Evolutionary conservation across 2,329 filamentous ascomycete species (phyloP).

Genomic region (Xylaria sp.): DNA sequence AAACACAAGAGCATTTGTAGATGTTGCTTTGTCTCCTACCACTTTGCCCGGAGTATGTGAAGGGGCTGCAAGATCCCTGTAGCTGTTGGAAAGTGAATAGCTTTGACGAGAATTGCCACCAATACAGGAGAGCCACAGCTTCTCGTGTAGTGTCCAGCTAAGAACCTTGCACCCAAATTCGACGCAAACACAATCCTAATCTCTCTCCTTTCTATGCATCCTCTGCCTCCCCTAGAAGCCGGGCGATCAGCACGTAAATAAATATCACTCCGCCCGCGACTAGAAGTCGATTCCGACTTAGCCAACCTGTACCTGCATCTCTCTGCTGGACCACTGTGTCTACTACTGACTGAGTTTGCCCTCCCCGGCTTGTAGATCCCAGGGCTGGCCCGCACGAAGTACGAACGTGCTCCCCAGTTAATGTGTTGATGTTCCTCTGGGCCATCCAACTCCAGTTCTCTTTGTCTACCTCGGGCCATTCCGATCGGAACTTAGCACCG

Average conservation of each 20-base stretch:
- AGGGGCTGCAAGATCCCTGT: background rate
- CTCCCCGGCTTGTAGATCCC: constrained; percentile 70
- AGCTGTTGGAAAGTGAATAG: constrained; percentile 8
- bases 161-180: background rate
- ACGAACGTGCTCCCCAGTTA: constrained; percentile 74
- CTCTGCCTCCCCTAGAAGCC: constrained; percentile 70
- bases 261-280: constrained; percentile 78
- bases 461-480: constrained; percentile 89
- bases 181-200: background rate
- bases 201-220: constrained; percentile 23
- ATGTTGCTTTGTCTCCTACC: constrained; percentile 20
- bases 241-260: constrained; percentile 83
- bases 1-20: constrained; percentile 5
- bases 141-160: background rate
- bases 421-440: constrained; percentile 80
- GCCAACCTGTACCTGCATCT: constrained; percentile 84
- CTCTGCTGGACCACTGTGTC: constrained; percentile 80
- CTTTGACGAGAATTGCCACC: background rate
- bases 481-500: constrained; percentile 85
- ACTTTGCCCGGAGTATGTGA: background rate
- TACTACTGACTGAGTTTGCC: constrained; percentile 77
- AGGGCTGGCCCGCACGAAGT: constrained; percentile 63
- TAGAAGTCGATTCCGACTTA: constrained; percentile 81
- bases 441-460: constrained; percentile 96
- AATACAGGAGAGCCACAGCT: background rate